phyloP scores from a whole-genome alignment of 1,139 yeast species.

The Debaryomyces psychrophilus region DNA sequence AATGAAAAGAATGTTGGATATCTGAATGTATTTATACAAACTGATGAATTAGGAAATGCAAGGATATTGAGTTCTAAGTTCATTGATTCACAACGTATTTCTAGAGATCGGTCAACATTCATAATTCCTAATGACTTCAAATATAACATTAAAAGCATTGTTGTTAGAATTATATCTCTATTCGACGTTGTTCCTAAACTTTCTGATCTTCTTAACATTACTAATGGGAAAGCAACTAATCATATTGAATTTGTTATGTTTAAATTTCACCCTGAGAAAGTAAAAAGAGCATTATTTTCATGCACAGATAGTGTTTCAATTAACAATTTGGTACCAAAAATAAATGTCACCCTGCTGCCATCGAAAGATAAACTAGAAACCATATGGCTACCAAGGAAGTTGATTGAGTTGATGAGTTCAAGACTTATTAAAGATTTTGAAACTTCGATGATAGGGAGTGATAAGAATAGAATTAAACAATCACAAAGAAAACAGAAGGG shows the following conservation, averaged over 20 bases:
- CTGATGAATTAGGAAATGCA: not conserved
- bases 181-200: conserved; percentile 4
- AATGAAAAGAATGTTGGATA: conserved; percentile 7
- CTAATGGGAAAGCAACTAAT: conserved; percentile 10
- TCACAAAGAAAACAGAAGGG: not conserved
- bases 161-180: conserved; percentile 12
- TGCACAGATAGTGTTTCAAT: not conserved
- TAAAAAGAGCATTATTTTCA: conserved; percentile 5
- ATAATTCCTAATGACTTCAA: conserved; percentile 9
- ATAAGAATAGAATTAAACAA: not conserved
- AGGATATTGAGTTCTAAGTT: not conserved
- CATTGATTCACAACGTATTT: not conserved
- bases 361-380: conserved; percentile 10
- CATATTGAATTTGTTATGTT: conserved; percentile 13
- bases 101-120: not conserved
- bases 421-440: conserved; percentile 14
- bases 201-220: conserved; percentile 4
- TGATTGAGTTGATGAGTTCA: conserved; percentile 16
- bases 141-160: conserved; percentile 10
- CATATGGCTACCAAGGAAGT: conserved; percentile 22
- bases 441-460: not conserved
- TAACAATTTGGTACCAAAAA: not conserved
- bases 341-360: conserved; percentile 7
- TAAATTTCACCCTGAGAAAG: conserved; percentile 12
- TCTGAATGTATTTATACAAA: conserved; percentile 4